These are phyloP conservation scores for Abortiporus biennis DNA, from an alignment of 1,284 basidiomycete species.

Conservation along the genomic window DNA sequence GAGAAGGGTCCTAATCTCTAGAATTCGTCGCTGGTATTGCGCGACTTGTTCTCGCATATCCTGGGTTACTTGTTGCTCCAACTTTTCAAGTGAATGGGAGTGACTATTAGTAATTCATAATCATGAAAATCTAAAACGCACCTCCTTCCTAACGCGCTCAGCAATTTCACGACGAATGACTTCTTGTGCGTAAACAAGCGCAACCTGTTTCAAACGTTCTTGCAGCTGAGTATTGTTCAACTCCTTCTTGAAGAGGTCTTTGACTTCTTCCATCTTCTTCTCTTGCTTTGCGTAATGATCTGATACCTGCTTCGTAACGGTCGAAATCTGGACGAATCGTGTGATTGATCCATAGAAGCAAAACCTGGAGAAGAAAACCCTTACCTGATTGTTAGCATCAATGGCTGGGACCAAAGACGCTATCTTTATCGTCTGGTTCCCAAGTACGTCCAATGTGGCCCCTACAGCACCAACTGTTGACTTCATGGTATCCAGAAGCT, in stretches of 20 bases:
- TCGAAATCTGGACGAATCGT: conserved; percentile 27
- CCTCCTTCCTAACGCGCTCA: conserved; percentile 26
- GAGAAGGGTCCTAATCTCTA: conserved; percentile 35
- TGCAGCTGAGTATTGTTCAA: conserved; percentile 32
- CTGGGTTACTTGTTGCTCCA: conserved; percentile 31
- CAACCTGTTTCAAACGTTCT: conserved; percentile 24
- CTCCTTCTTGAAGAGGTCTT: conserved; percentile 27
- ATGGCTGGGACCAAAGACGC: conserved; percentile 37
- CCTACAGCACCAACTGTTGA: conserved; percentile 31
- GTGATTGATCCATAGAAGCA: neutral
- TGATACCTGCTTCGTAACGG: conserved; percentile 30
- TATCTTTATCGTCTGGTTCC: conserved; percentile 36
- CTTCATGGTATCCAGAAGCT: conserved; percentile 38
- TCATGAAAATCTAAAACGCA: conserved; percentile 9
- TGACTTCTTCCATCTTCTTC: conserved; percentile 28
- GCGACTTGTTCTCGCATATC: conserved; percentile 37
- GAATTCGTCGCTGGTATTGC: conserved; percentile 20
- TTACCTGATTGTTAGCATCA: conserved; percentile 36
- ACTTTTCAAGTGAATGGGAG: conserved; percentile 1
- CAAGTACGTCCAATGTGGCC: conserved; percentile 37
- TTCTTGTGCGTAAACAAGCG: conserved; percentile 29
- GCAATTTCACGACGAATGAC: conserved; percentile 31
- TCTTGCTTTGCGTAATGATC: conserved; percentile 34
- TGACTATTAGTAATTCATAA: neutral
- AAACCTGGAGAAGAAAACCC: conserved; percentile 9